Base-by-base conservation (phyloP, 139 green algal genomes). In the Micractinium conductrix region DNA sequence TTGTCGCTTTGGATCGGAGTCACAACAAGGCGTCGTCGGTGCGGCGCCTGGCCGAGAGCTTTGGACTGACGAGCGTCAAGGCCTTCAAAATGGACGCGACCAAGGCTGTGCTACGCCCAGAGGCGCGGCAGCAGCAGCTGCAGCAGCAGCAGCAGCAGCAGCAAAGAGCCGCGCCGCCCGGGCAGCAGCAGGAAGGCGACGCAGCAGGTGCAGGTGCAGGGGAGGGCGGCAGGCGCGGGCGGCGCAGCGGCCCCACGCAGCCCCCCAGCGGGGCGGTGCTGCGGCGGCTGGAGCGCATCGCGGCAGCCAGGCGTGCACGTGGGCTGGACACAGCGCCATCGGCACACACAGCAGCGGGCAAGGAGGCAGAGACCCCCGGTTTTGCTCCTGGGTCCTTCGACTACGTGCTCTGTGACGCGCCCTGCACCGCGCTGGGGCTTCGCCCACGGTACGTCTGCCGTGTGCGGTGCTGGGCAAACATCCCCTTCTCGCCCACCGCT, bases 401-500 rank as follows among this genome's bases (percentile, higher is more conserved):
- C 78, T 80, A 87, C 17, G 86, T 99, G 7, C 88, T 99, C 63
- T 87, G 98, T 60, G 96, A 99, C 80, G 94, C 94, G 2, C 97
- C 96, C 8, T 99, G 96, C 91, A 94, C 93, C 12, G 96, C 94
- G 0, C 87, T 99, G 28, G 96, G 96, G 14, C 89, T 99, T 40
- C 85, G 96, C 30, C 96, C 96, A 0, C 85, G 95, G 43, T 82
- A 58, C 30, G 76, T 62, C n/a, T n/a, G n/a, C n/a, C n/a, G n/a
- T n/a, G n/a, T n/a, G n/a, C n/a, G n/a, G n/a, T n/a, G n/a, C n/a
- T n/a, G n/a, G n/a, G n/a, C n/a, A n/a, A n/a, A n/a, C n/a, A n/a
- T n/a, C n/a, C n/a, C n/a, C n/a, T n/a, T n/a, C n/a, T n/a, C n/a
- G n/a, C n/a, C n/a, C n/a, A n/a, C n/a, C n/a, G n/a, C n/a, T n/a